These are phyloP conservation scores for Brassica carinata DNA, from an alignment of 345 rosid species.

Conservation along the genomic window DNA sequence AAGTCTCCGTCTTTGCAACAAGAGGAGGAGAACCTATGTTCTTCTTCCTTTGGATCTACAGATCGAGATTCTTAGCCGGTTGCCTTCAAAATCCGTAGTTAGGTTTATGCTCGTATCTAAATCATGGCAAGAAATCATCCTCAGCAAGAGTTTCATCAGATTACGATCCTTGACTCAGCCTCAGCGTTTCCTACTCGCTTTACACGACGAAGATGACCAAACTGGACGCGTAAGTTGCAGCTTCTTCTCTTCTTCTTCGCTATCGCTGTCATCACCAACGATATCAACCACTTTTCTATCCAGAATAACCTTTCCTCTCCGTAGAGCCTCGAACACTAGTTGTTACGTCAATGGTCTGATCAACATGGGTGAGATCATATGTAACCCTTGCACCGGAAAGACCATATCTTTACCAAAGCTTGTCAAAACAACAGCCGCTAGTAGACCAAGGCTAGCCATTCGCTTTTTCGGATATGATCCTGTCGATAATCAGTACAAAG, in stretches of 20 bases:
- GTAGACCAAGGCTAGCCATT: not conserved
- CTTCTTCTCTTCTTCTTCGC: not conserved
- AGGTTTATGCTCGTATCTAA: not conserved
- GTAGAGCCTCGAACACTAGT: not conserved
- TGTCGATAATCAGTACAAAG: slow-evolving; percentile 7
- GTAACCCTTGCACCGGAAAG: not conserved
- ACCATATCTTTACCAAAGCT: not conserved
- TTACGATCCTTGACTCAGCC: not conserved
- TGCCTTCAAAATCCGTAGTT: not conserved
- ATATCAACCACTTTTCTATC: not conserved
- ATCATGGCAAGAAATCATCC: not conserved
- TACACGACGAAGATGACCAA: not conserved
- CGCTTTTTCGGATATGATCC: slow-evolving; percentile 15
- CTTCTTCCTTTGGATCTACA: not conserved
- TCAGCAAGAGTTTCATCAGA: not conserved
- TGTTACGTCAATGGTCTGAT: not conserved
- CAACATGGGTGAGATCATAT: not conserved
- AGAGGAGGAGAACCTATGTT: not conserved
- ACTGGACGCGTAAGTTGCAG: not conserved
- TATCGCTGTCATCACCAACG: not conserved
- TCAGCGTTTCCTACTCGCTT: not conserved
- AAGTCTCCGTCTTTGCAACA: not conserved
- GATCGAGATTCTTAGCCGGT: not conserved
- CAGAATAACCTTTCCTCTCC: not conserved
- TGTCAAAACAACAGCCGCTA: not conserved